Evolutionary conservation across 2,329 filamentous ascomycete species (phyloP), one percentile per base, ranked within the genome.

Genomic region (Scedosporium apiospermum): DNA sequence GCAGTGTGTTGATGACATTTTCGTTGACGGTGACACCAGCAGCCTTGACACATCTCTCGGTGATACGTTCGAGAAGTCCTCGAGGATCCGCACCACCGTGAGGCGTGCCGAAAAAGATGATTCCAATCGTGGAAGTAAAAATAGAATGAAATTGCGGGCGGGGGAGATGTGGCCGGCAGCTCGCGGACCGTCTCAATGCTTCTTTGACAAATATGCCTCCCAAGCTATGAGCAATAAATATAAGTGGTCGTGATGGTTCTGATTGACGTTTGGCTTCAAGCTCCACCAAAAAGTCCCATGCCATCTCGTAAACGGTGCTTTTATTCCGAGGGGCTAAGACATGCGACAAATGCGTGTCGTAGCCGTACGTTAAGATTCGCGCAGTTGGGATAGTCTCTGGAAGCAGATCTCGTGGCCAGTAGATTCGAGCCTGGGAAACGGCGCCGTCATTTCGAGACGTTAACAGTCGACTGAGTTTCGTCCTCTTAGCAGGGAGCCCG

Each of bases 31-130:
- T 18, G 9, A 49, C 2, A n/a, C 44, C 44, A 2, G 16, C 16
- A 21, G 44, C 44, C 18, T 49, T 21, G n/a, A 21, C 10, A 18
- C 51, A 65, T 46, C 60, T 64, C 6, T 67, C 63, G 2, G 67
- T 6, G 16, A 68, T 34, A 10, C 63, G 66, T 0, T 73, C 64
- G 0, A 73, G 4, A 53, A 66, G 1, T 21, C 65, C 57, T 55
- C 68, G 57, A 26, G 68, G 67, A 62, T 71, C 64, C 3, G 69
- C 60, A 34, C 73, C 67, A 5, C 66, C 62, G 58, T 75, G 73
- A 0, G 73, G 73, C 0, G 73, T 75, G 0, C 73, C 73, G 10
- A 76, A 70, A 41, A 76, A 76, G 0, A 75, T 44, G 1, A 74
- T 57, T 1, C 70, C 71, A 0, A 55, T 60, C 0, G 71, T 72